A percentile compares a stretch with the other conserved stretches of the same genome.
Conservation (phyloP, 257 asterid species). For the Solanum tarijense region DNA sequence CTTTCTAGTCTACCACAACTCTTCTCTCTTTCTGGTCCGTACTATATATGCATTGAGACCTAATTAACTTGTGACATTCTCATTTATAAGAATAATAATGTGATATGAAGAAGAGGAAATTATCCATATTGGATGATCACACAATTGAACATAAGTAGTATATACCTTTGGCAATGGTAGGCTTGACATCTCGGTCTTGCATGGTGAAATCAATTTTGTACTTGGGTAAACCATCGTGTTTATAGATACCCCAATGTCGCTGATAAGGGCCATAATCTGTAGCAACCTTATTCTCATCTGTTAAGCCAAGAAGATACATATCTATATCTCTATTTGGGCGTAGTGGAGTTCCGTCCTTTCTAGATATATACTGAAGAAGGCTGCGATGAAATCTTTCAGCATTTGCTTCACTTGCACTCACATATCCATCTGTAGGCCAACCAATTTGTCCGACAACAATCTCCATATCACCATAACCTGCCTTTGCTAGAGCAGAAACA, state of each 20-base stretch:
- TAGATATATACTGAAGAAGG: conserved; percentile 5
- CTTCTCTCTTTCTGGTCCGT: background rate
- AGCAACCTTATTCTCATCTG: conserved; percentile 16
- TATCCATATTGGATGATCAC: background rate
- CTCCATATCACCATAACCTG: background rate
- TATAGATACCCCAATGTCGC: conserved; percentile 42
- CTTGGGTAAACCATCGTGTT: conserved; percentile 35
- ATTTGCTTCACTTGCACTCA: background rate
- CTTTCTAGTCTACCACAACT: background rate
- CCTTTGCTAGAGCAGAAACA: conserved; percentile 24
- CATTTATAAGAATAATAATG: too few species aligned
- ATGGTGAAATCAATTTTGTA: conserved; percentile 36
- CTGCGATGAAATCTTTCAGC: conserved; percentile 26
- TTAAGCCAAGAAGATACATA: conserved; percentile 4
- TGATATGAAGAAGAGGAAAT: background rate
- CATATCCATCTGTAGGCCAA: conserved; percentile 45
- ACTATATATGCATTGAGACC: background rate
- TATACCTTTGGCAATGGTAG: conserved; percentile 15
- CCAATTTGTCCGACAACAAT: conserved; percentile 18
- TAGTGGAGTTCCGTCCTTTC: conserved; percentile 34
- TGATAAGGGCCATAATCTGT: background rate
- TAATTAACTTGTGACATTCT: too few species aligned
- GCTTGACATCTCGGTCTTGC: conserved; percentile 25
- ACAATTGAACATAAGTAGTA: background rate
- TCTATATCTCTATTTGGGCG: conserved; percentile 19